Evolutionary conservation across 2,329 filamentous ascomycete species (phyloP).

Genomic region (Botrytis byssoidea): DNA sequence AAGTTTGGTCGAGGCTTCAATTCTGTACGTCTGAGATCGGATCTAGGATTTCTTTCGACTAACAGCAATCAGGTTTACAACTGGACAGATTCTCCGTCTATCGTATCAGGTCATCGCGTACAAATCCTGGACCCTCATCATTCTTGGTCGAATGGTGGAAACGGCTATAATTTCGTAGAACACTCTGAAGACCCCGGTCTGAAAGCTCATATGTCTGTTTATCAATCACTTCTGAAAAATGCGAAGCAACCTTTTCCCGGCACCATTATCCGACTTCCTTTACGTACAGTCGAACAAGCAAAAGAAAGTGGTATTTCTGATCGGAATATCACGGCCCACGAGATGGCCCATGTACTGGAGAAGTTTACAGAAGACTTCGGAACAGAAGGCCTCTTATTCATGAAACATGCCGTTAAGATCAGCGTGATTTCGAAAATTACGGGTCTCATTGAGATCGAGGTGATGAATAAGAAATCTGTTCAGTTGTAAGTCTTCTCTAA

Average conservation of each 20-base stretch:
- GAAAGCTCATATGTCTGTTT: conserved; percentile 38
- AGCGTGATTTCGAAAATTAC: conserved; percentile 23
- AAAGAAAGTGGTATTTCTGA: conserved; percentile 37
- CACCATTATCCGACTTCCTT: conserved; percentile 41
- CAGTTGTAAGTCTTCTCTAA: conserved; percentile 25
- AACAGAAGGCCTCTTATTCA: conserved; percentile 37
- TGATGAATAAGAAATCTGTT: conserved; percentile 23
- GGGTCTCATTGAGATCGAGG: conserved; percentile 24
- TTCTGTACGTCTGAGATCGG: conserved; percentile 32
- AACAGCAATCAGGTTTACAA: conserved; percentile 37
- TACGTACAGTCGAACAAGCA: conserved; percentile 36
- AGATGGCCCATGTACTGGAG: conserved; percentile 36
- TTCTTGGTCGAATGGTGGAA: conserved; percentile 38
- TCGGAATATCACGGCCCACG: conserved; percentile 28
- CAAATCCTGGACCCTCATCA: conserved; percentile 40
- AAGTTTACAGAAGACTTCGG: conserved; percentile 35
- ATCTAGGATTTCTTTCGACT: conserved; percentile 9
- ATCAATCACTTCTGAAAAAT: conserved; percentile 30
- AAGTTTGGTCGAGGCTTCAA: conserved; percentile 42
- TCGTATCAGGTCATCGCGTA: conserved; percentile 37
- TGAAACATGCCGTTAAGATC: conserved; percentile 37
- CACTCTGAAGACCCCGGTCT: conserved; percentile 30
- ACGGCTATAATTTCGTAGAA: conserved; percentile 38
- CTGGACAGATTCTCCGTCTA: conserved; percentile 42
- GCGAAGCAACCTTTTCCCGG: conserved; percentile 31